Percentiles rank a stretch among this genome's conserved stretches.
Conservation (phyloP, 2,329 filamentous ascomycete genomes). For the Pyrenophora graminea region DNA sequence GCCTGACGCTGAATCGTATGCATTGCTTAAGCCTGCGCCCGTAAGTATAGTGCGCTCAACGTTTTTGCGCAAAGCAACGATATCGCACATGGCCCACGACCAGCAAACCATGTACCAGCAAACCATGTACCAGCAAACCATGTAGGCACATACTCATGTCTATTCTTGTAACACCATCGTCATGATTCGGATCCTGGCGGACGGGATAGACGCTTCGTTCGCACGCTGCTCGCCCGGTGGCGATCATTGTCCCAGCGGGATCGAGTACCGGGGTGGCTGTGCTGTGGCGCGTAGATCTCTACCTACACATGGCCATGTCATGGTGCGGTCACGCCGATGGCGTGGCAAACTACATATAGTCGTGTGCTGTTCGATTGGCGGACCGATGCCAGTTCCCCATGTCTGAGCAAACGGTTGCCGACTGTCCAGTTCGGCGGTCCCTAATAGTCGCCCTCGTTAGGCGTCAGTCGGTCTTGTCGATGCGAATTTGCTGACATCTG, state of each 20-base stretch:
- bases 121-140: neutral
- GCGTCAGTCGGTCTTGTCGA: slow-evolving; percentile 10
- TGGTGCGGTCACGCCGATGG: slow-evolving; percentile 29
- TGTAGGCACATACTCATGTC: neutral
- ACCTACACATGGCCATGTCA: neutral
- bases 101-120: slow-evolving; percentile 2
- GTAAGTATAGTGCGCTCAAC: too few relatives aligned
- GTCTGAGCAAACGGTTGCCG: slow-evolving; percentile 20
- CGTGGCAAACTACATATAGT: slow-evolving; percentile 25
- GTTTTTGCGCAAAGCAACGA: neutral
- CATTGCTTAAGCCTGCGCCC: too few relatives aligned
- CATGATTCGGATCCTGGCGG: slow-evolving; percentile 13
- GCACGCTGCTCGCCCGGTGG: slow-evolving; percentile 4
- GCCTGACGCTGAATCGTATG: neutral
- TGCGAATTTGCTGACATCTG: slow-evolving; percentile 16
- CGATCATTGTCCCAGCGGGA: slow-evolving; percentile 21
- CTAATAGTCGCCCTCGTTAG: slow-evolving; percentile 14
- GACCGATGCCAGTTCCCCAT: slow-evolving; percentile 10
- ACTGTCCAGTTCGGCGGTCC: slow-evolving; percentile 12
- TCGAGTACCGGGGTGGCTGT: slow-evolving; percentile 24
- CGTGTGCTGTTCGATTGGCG: slow-evolving; percentile 15
- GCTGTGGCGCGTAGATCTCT: slow-evolving; percentile 30
- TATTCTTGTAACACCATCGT: slow-evolving; percentile 8
- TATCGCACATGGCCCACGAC: neutral
- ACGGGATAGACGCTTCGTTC: slow-evolving; percentile 9